Base-by-base conservation (phyloP, 768 basidiomycete genomes). In the Rhizopogon sp. region DNA sequence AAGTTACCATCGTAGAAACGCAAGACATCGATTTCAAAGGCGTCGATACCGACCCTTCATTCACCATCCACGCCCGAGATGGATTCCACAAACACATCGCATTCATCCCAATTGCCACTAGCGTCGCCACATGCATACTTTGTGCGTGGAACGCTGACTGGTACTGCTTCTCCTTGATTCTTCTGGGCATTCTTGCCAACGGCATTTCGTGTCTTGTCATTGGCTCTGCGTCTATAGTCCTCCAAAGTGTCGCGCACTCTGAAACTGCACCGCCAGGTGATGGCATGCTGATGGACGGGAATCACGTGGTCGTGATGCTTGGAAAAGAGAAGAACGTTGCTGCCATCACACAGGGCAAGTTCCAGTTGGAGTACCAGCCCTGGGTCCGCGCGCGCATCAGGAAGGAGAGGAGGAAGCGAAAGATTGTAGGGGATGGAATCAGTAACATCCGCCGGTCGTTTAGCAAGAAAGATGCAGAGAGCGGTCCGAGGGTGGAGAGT, bases 141-240 rank as follows among this genome's bases (percentile, higher is more conserved):
- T 69, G 70, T 40, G 65, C 57, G 3, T 29, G 63, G 39, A 56
- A 56, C 41, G 3, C 44, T 2, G 71, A 72, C 47, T 73, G 69
- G 68, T 70, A 56, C 42, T 69, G 58, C 50, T 67, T 67, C 29
- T 52, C 62, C 7, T 58, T 68, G 29, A 68, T 73, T 46, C 29
- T 67, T 0, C 29, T 72, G 3, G 72, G 71, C 9, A 70, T 73
- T 17, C 9, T 73, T 13, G 52, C 64, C 49, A 62, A 59, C 9
- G 70, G 72, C 16, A 37, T 67, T 7, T 60, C 70, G 17, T 60
- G 63, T 43, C 49, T 60, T 11, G 56, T 60, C 2, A 61, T 71
- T 7, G 70, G 70, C 2, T 62, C 61, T 6, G 61, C 58, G 20
- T 53, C 50, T 4, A 31, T 55, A 51, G 44, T 41, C 13, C 46